phyloP scores from a whole-genome alignment of 257 asterid genomes.

The Gardenia jasminoides region DNA sequence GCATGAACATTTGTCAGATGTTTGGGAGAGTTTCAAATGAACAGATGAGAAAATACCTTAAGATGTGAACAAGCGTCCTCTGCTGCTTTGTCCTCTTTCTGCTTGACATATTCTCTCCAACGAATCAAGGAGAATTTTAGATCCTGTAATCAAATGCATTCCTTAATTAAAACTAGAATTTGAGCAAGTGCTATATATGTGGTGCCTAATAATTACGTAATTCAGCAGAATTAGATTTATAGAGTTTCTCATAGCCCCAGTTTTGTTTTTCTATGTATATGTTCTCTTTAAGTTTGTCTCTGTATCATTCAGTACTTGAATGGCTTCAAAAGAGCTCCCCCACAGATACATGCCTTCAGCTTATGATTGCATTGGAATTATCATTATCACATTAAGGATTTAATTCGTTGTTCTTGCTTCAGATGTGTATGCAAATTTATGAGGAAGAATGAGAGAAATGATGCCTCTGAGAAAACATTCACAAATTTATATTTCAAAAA shows the following conservation, averaged over 20 bases:
- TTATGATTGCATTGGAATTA: background rate
- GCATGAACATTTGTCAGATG: background rate
- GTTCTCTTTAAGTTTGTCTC: background rate
- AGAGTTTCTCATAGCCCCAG: background rate
- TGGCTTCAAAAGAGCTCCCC: background rate
- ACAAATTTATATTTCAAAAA: slow-evolving; percentile 65
- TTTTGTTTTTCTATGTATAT: background rate
- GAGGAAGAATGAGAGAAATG: slow-evolving; percentile 48
- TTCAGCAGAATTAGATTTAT: background rate
- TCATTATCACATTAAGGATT: background rate
- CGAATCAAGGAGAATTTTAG: background rate
- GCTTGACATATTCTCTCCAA: background rate
- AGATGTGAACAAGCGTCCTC: background rate
- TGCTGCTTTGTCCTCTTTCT: background rate
- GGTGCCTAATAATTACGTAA: too few relatives aligned
- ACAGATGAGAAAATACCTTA: background rate
- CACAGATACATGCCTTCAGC: too few relatives aligned
- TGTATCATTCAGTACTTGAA: background rate
- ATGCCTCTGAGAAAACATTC: slow-evolving; percentile 35
- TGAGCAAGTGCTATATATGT: background rate
- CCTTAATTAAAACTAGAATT: background rate
- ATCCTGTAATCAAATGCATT: background rate
- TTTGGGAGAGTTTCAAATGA: background rate
- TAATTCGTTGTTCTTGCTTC: background rate
- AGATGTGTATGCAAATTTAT: slow-evolving; percentile 41